Evolutionary conservation across 768 basidiomycete species (phyloP).

Genomic region (Xerocomellus amylosporus): DNA sequence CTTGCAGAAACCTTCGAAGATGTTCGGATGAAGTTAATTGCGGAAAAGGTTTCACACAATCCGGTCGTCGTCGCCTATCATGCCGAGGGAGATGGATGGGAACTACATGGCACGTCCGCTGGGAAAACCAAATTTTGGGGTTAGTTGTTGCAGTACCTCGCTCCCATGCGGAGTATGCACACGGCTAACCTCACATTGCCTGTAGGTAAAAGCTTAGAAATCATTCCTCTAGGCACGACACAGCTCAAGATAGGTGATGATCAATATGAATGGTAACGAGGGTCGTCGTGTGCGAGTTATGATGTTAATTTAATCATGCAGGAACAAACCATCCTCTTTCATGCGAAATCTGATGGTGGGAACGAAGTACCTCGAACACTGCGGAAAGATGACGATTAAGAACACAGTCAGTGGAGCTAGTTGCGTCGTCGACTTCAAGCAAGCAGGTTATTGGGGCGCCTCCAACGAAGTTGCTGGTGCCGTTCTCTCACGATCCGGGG

Average conservation of each 20-base stretch:
- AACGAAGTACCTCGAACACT: slow-evolving; percentile 86
- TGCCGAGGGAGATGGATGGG: slow-evolving; percentile 78
- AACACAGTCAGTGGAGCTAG: slow-evolving; percentile 53
- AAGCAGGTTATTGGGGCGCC: slow-evolving; percentile 79
- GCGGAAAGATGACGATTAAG: slow-evolving; percentile 73
- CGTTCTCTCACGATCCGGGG: slow-evolving; percentile 52
- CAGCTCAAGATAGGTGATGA: slow-evolving; percentile 66
- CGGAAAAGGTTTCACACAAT: slow-evolving; percentile 85
- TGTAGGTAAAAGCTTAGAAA: slow-evolving; percentile 83
- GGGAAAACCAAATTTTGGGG: slow-evolving; percentile 92
- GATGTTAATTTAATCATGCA: slow-evolving; percentile 26
- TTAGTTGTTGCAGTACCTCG: slow-evolving; percentile 35
- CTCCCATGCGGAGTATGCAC: slow-evolving; percentile 10
- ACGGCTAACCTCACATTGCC: slow-evolving; percentile 17
- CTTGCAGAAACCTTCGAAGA: slow-evolving; percentile 89
- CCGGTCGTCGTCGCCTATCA: slow-evolving; percentile 84
- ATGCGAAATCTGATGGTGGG: slow-evolving; percentile 89
- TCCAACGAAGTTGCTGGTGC: slow-evolving; percentile 68
- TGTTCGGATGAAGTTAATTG: slow-evolving; percentile 72
- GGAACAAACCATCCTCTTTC: slow-evolving; percentile 87
- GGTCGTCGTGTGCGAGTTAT: not conserved
- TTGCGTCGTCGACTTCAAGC: slow-evolving; percentile 83
- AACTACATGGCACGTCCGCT: slow-evolving; percentile 68
- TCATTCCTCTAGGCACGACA: slow-evolving; percentile 75
- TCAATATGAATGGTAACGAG: slow-evolving; percentile 64